Base-by-base conservation (phyloP, 2,329 filamentous ascomycete genomes). In the Fusarium devonianum region DNA sequence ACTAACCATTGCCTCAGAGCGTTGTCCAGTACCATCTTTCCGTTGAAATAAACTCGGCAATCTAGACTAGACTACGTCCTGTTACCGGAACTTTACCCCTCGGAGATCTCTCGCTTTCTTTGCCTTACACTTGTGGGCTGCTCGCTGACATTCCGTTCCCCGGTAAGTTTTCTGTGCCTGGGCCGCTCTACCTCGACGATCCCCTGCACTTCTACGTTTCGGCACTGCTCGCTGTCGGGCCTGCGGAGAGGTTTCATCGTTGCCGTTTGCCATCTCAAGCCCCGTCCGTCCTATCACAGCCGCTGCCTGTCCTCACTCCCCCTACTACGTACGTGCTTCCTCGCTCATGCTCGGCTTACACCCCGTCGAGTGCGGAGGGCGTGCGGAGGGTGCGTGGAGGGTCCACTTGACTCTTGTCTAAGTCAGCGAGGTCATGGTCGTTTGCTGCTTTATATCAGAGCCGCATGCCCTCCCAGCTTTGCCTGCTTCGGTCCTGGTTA, bases 321-420 rank as follows among this genome's bases (percentile, higher is more conserved):
- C 49, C n/a, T n/a, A n/a, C n/a, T n/a, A n/a, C n/a, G n/a, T 26
- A 37, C 37, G 46, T 23, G 32, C 32, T n/a, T n/a, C 36, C 47
- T 40, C 30, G 45, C 38, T 53, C 49, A 33, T 41, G 36, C 37
- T 61, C 58, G 58, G 58, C 49, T 59, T 59, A 55, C 37, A 50
- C 55, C 36, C 37, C 48, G 48, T 49, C 32, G 40, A 46, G 37
- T 46, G 37, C 28, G 53, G 50, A 61, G 57, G 60, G 51, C 33
- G 58, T 64, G 58, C 44, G 60, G 49, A 58, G 50, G 62, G 62
- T 59, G 56, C 45, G 48, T 50, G 39, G 38, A 58, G 54, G 50
- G 50, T 56, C 62, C 63, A 62, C 61, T 66, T 66, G 63, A 66
- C 63, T 65, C 37, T 56, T 62, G 61, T 66, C 59, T 65, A 65